Evolutionary conservation across 345 rosid genomes (phyloP), one percentile per base, ranked within the genome.

Genomic region (Eucalyptus sp.): DNA sequence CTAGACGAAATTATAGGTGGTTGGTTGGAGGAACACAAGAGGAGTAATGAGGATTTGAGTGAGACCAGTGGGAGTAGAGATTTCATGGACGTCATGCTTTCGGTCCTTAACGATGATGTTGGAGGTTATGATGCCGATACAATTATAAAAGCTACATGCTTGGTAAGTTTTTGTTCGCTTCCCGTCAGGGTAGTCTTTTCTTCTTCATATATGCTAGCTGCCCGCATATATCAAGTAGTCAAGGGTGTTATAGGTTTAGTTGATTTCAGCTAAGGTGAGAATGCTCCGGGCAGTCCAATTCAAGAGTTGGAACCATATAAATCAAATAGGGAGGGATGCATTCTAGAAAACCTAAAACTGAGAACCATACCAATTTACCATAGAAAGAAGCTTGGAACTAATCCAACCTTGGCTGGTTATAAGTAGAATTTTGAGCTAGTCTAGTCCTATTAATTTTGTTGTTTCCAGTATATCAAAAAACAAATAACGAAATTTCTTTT

Each of bases 21-120:
- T 27, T 90, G 90, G 93, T 68, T 92, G 7, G 91, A 89, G 86
- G 92, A 92, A 62, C 91, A 88, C 76, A 86, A 87, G 18, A 14
- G 44, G 83, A 56, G 50, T 43, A 54, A 87, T 86, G 25, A 33
- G 11, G 64, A 43, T 3, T 24, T 27, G 14, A 49, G 56, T 2
- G 66, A 15, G 29, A 49, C 33, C 10, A 24, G 56, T 4, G 50
- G 41, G 2, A 62, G 27, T 14, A 44, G 89, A n/a, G 93, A 92
- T 83, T 92, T 92, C 52, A 89, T 89, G 88, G 91, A 88, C 44
- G 88, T 84, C 16, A 46, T 90, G 89, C 88, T 90, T 6, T 80
- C 68, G 5, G 68, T 85, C 24, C 66, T 90, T 31, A 88, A 89
- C 37, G 91, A 64, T 3, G 71, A 18, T 1, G 11, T 29, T 4